Evolutionary conservation across 768 basidiomycete genomes (phyloP).

Genomic region (Rhodotorula taiwanensis): DNA sequence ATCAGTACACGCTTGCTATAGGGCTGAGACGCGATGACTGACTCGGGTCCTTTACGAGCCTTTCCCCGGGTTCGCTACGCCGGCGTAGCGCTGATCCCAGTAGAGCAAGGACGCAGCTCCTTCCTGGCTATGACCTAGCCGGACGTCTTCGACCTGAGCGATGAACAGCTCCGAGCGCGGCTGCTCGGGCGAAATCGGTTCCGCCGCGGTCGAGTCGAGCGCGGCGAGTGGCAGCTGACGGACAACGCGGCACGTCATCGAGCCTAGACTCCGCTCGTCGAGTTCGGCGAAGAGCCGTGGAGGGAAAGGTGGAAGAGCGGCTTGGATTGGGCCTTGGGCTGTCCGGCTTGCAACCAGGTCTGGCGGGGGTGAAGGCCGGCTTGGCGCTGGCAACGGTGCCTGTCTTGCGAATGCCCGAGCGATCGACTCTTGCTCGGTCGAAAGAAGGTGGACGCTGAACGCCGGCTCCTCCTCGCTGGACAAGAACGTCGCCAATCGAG

Average conservation of each 20-base stretch:
- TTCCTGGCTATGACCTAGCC: conserved; percentile 44
- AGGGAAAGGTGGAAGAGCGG: conserved; percentile 57
- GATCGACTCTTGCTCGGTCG: conserved; percentile 56
- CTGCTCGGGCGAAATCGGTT: conserved; percentile 34
- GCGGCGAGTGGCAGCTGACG: conserved; percentile 60
- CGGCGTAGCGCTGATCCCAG: conserved; percentile 22
- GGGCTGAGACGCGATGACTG: no score
- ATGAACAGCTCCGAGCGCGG: conserved; percentile 58
- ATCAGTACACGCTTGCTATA: no score
- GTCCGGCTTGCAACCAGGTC: no score
- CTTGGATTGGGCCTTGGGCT: no score
- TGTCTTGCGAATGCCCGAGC: conserved; percentile 68
- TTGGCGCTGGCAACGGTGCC: conserved; percentile 15
- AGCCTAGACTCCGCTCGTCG: conserved; percentile 54
- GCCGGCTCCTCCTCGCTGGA: background rate
- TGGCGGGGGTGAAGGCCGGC: conserved; percentile 43
- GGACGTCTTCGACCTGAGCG: conserved; percentile 64
- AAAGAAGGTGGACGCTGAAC: conserved; percentile 73
- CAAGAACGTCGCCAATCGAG: conserved; percentile 62
- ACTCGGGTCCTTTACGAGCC: no score
- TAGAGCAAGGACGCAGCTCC: conserved; percentile 15
- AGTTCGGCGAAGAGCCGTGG: conserved; percentile 41
- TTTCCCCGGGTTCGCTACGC: background rate
- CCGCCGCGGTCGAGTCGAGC: conserved; percentile 16
- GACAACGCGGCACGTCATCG: conserved; percentile 65